phyloP scores from a whole-genome alignment of 2,329 filamentous ascomycete genomes.

The Delphinella strobiligena region DNA sequence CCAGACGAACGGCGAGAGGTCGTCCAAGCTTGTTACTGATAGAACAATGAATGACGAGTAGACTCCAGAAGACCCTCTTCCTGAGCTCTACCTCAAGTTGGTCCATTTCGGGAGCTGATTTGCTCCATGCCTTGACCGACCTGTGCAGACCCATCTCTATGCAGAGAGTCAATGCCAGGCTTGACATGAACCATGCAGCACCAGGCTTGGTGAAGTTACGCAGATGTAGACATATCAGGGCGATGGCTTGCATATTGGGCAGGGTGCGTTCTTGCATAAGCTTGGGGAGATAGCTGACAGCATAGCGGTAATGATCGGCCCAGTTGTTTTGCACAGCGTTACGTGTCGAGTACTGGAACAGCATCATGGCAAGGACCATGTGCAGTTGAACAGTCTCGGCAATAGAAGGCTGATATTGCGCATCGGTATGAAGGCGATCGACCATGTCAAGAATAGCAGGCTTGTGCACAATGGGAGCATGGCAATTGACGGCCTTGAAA shows the following conservation, averaged over 20 bases:
- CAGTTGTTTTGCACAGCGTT: constrained; percentile 56
- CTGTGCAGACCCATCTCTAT: constrained; percentile 67
- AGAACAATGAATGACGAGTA: constrained; percentile 54
- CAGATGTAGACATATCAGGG: constrained; percentile 59
- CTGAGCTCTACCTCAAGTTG: constrained; percentile 60
- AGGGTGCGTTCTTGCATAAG: constrained; percentile 50
- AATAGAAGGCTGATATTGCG: constrained; percentile 46
- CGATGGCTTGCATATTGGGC: constrained; percentile 59
- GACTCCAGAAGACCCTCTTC: constrained; percentile 66
- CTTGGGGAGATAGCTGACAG: constrained; percentile 55
- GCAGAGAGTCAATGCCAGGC: constrained; percentile 53
- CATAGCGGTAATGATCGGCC: constrained; percentile 68
- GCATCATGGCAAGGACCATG: constrained; percentile 68
- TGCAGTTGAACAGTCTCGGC: constrained; percentile 61
- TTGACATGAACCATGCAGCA: constrained; percentile 56
- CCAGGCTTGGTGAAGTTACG: constrained; percentile 71
- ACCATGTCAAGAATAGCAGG: constrained; percentile 60
- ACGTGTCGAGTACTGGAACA: constrained; percentile 63
- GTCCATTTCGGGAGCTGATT: constrained; percentile 35
- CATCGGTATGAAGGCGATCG: constrained; percentile 58
- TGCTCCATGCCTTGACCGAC: constrained; percentile 48
- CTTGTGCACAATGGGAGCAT: constrained; percentile 65
- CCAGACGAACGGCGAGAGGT: constrained; percentile 60
- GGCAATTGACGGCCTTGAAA: constrained; percentile 59
- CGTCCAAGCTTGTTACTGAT: constrained; percentile 64